Percentiles rank a stretch among this genome's conserved stretches.
Conservation (phyloP, 2,329 filamentous ascomycete genomes). For the Colletotrichum sp. region DNA sequence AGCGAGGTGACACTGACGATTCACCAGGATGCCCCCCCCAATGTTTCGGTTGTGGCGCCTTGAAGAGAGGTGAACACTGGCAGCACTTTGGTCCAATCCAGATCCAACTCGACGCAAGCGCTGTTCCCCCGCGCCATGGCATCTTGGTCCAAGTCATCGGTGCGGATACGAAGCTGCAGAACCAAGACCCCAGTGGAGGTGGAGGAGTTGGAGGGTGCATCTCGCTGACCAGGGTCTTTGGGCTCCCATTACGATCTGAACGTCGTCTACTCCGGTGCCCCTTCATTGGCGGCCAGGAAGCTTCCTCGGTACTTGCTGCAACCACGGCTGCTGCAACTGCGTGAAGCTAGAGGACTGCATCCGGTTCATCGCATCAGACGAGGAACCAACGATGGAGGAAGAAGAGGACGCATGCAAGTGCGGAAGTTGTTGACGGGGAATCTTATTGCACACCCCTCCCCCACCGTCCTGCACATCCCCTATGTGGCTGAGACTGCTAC, state of each 20-base stretch:
- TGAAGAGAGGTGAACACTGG: background rate
- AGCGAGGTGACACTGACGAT: background rate
- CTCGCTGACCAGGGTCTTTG: background rate
- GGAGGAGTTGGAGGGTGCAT: background rate
- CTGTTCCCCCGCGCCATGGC: conserved; percentile 2
- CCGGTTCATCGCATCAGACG: background rate
- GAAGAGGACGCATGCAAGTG: background rate
- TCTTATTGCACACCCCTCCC: too few relatives aligned
- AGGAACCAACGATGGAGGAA: background rate
- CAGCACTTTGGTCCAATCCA: background rate
- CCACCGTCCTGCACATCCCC: too few relatives aligned
- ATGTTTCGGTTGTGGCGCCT: background rate
- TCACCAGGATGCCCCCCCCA: background rate
- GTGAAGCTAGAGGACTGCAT: background rate
- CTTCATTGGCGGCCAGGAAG: background rate
- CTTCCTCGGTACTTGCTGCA: background rate
- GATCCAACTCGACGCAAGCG: background rate
- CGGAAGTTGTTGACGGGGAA: too few relatives aligned
- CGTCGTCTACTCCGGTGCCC: background rate
- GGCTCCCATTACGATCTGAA: background rate
- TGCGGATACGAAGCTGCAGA: conserved; percentile 19
- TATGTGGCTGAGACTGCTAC: too few relatives aligned
- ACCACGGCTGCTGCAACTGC: background rate
- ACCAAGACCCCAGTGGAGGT: background rate
- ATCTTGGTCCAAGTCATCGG: background rate